Conservation (phyloP, 2,329 filamentous ascomycete genomes). For the Clonostachys sp. region DNA sequence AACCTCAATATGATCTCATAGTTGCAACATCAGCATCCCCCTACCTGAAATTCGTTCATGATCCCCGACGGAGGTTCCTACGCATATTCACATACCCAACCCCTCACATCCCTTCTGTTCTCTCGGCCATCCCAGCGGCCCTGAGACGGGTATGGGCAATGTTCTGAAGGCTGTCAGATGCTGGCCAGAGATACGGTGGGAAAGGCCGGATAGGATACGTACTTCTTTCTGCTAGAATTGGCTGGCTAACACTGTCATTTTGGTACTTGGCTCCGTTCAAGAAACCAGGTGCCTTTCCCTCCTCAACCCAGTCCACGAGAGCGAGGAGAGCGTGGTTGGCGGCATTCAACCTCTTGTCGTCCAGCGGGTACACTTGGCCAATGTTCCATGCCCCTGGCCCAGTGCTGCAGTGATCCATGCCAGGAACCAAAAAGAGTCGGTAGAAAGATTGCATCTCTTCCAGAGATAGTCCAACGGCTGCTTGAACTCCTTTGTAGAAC, state of each 20-base stretch:
- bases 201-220: background rate
- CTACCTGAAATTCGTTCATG: no score
- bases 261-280: background rate
- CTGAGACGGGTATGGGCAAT: background rate
- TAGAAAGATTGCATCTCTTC: conserved; percentile 33
- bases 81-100: background rate
- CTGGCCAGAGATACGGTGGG: background rate
- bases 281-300: conserved; percentile 24
- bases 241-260: background rate
- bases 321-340: conserved; percentile 27
- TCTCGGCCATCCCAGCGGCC: background rate
- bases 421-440: conserved; percentile 45
- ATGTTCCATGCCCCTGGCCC: conserved; percentile 29
- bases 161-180: background rate
- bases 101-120: background rate
- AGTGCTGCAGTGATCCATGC: conserved; percentile 43
- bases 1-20: no score
- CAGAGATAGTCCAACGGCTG: background rate
- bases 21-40: no score
- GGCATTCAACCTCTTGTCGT: conserved; percentile 11
- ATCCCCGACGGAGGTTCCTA: no score
- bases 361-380: background rate
- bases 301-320: conserved; percentile 39
- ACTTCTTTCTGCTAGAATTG: background rate
- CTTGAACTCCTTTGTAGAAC: background rate